Evolutionary conservation across 129 eudicot genomes (phyloP).

Genomic region (Solidago caesia): DNA sequence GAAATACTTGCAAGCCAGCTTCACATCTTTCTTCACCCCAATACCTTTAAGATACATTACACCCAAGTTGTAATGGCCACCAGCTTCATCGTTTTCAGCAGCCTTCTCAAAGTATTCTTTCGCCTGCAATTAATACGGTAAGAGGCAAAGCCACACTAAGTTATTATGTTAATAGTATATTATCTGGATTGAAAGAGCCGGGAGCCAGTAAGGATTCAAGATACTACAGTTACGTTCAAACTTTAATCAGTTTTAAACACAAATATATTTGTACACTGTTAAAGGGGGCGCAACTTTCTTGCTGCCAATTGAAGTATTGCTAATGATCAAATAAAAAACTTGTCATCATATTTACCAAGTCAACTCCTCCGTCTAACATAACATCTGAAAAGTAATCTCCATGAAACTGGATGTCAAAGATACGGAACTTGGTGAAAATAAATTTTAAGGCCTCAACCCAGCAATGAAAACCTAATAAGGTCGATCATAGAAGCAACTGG

Average conservation of each 20-base stretch:
- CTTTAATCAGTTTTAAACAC: not conserved
- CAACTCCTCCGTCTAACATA: not conserved
- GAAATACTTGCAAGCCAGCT: conserved; percentile 69
- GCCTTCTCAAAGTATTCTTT: conserved; percentile 94
- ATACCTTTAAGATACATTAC: conserved; percentile 90
- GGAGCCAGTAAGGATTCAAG: not conserved
- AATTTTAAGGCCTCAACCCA: too few relatives aligned
- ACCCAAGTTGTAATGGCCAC: conserved; percentile 93
- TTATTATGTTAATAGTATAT: not conserved
- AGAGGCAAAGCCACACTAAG: not conserved
- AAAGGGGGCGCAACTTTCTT: too few relatives aligned
- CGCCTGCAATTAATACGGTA: conserved; percentile 51
- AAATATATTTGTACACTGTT: too few relatives aligned
- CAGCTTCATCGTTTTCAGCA: conserved; percentile 83
- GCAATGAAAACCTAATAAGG: too few relatives aligned
- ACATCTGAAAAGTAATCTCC: not conserved
- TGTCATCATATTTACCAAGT: not conserved
- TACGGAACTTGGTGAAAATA: too few relatives aligned
- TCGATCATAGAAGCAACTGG: too few relatives aligned
- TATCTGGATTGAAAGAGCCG: not conserved
- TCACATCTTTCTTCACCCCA: conserved; percentile 80
- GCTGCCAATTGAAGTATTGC: not conserved
- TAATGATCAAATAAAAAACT: not conserved
- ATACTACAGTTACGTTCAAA: too few relatives aligned
- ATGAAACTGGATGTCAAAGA: too few relatives aligned